phyloP scores from a whole-genome alignment of 148 eudicot genomes.

The Amaranthus palmeri region DNA sequence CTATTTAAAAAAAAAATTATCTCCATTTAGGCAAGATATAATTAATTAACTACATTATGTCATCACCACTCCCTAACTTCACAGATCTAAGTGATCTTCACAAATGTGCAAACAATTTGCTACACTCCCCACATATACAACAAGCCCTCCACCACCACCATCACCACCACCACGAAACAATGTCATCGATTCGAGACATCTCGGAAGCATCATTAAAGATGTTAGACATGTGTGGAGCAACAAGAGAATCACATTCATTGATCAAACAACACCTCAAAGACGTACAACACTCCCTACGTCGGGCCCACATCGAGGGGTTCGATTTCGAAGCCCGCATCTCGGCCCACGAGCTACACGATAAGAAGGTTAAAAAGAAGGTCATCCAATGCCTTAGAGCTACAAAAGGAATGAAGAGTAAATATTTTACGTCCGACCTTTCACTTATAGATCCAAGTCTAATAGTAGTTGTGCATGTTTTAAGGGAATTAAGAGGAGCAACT shows the following conservation, averaged over 20 bases:
- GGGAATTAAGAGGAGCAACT: conserved; percentile 52
- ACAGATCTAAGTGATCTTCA: conserved; percentile 52
- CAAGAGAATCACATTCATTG: conserved; percentile 40
- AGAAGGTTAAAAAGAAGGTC: conserved; percentile 55
- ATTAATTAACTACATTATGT: not conserved
- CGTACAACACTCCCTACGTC: conserved; percentile 42
- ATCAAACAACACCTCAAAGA: conserved; percentile 54
- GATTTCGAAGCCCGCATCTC: conserved; percentile 31
- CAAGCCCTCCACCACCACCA: conserved; percentile 33
- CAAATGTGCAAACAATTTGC: conserved; percentile 52
- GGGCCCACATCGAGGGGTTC: conserved; percentile 16
- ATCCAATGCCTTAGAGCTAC: conserved; percentile 34
- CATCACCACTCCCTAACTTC: conserved; percentile 28
- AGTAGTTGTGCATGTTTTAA: conserved; percentile 53
- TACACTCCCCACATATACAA: conserved; percentile 40
- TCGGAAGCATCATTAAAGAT: conserved; percentile 51
- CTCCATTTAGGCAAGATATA: too few species aligned
- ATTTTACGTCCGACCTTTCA: conserved; percentile 19
- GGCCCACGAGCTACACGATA: conserved; percentile 27
- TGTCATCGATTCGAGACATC: conserved; percentile 29
- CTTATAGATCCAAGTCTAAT: conserved; percentile 39
- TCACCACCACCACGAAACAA: conserved; percentile 39
- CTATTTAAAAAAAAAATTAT: too few species aligned
- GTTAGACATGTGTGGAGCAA: conserved; percentile 49
- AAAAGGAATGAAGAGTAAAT: conserved; percentile 37